Conservation (phyloP, 192 early-diverging fungal species). For the Gaertneriomyces semiglobifer region DNA sequence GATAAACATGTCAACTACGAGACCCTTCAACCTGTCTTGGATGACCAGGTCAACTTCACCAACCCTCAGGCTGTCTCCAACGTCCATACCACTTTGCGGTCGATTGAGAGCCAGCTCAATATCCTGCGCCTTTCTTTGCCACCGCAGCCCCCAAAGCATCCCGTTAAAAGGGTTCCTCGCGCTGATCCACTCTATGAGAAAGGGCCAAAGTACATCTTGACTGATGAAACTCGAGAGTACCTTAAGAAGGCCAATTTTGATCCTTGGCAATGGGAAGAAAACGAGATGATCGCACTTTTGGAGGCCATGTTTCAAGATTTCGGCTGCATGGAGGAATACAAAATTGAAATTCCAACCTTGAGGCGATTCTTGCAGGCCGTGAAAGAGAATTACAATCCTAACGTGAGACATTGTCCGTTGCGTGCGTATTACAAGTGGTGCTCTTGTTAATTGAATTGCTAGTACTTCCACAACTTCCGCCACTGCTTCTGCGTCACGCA, state of each 20-base stretch:
- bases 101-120: no score
- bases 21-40: background rate
- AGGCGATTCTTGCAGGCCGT: constrained; percentile 37
- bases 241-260: constrained; percentile 44
- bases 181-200: constrained; percentile 14
- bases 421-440: no score
- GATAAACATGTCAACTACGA: background rate
- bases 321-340: constrained; percentile 37
- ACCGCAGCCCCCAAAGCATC: background rate
- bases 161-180: constrained; percentile 5
- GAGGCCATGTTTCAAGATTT: constrained; percentile 46
- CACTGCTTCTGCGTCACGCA: constrained; percentile 56
- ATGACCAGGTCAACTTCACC: no score
- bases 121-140: background rate
- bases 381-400: constrained; percentile 41
- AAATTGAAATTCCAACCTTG: constrained; percentile 37
- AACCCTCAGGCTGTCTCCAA: no score
- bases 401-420: background rate
- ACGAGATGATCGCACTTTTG: constrained; percentile 39
- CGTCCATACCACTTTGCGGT: no score
- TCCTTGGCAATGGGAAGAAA: constrained; percentile 43
- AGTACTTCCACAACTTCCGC: constrained; percentile 52
- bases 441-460: no score
- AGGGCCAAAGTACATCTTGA: constrained; percentile 10
- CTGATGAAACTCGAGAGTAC: constrained; percentile 30